Evolutionary conservation across 805 yeast species (phyloP).

Genomic region (Zygotorulaspora danielsina): DNA sequence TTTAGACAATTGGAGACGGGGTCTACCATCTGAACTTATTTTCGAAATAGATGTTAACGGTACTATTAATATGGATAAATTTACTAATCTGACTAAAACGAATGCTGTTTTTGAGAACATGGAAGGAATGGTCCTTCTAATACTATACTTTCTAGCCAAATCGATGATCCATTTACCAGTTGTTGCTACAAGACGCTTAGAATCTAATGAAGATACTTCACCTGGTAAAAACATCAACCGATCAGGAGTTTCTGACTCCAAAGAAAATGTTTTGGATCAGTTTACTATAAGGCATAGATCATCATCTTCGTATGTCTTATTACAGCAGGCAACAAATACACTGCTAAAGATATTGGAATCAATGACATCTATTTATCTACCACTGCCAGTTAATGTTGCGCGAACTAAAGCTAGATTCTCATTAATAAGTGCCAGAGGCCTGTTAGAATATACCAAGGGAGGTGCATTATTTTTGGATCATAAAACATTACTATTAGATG

Average conservation of each 20-base stretch:
- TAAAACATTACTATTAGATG: conserved; percentile 49
- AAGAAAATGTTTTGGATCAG: conserved; percentile 1
- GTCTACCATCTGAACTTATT: conserved; percentile 54
- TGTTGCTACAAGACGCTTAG: conserved; percentile 43
- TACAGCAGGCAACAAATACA: conserved; percentile 66
- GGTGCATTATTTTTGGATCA: conserved; percentile 75
- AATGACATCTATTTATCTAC: conserved; percentile 44
- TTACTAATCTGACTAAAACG: conserved; percentile 19
- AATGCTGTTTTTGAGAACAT: conserved; percentile 34
- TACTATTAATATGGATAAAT: conserved; percentile 26
- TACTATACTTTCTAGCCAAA: conserved; percentile 58
- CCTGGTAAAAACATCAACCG: neutral
- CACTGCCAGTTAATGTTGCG: conserved; percentile 60
- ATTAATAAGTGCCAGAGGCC: conserved; percentile 65
- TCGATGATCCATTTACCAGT: conserved; percentile 61
- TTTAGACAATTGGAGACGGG: conserved; percentile 74
- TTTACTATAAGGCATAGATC: conserved; percentile 31
- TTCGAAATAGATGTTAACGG: conserved; percentile 65
- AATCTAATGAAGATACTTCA: conserved; percentile 12
- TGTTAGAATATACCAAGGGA: conserved; percentile 76
- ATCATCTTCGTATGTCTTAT: conserved; percentile 56
- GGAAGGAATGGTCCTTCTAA: conserved; percentile 50
- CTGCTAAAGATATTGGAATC: conserved; percentile 49
- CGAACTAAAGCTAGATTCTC: conserved; percentile 61
- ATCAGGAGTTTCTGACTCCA: conserved; percentile 11